phyloP scores from a whole-genome alignment of 495 filamentous ascomycete genomes.

The Aspergillus cavernicola region DNA sequence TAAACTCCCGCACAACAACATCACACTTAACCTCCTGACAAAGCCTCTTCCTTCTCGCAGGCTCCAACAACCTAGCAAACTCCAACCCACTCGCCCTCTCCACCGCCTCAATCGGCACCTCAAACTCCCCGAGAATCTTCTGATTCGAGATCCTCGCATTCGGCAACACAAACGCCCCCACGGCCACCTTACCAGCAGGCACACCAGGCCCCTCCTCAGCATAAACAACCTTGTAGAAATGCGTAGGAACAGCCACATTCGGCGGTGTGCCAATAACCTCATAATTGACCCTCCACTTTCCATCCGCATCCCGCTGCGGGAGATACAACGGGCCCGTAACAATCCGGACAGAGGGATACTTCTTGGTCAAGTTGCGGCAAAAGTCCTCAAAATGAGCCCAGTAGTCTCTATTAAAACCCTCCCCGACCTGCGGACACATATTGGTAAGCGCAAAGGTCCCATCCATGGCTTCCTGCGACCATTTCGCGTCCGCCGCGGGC shows the following conservation, averaged over 20 bases:
- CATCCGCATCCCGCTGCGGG: slow-evolving; percentile 74
- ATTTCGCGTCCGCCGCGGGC: slow-evolving; percentile 95
- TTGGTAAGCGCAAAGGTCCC: slow-evolving; percentile 88
- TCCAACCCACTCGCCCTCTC: slow-evolving; percentile 90
- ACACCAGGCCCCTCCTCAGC: slow-evolving; percentile 72
- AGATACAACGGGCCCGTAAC: slow-evolving; percentile 94
- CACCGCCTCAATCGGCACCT: slow-evolving; percentile 87
- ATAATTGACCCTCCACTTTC: slow-evolving; percentile 92
- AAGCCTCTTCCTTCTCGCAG: slow-evolving; percentile 66
- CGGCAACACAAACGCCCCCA: slow-evolving; percentile 93
- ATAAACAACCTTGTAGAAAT: slow-evolving; percentile 98
- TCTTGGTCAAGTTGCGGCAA: slow-evolving; percentile 72
- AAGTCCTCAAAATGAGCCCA: slow-evolving; percentile 99
- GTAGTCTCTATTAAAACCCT: slow-evolving; percentile 97
- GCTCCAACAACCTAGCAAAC: slow-evolving; percentile 76
- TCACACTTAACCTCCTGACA: slow-evolving; percentile 83
- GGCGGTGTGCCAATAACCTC: slow-evolving; percentile 96
- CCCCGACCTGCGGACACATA: slow-evolving; percentile 97
- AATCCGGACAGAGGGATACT: slow-evolving; percentile 85
- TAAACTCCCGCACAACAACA: slow-evolving; percentile 74
- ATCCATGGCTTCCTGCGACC: slow-evolving; percentile 90
- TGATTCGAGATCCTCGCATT: slow-evolving; percentile 87
- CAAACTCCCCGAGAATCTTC: slow-evolving; percentile 81
- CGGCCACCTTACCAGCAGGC: slow-evolving; percentile 65
- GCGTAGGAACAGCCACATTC: slow-evolving; percentile 92